Base-by-base conservation (phyloP, 2,329 filamentous ascomycete species). In the Sclerotinia spermophila region DNA sequence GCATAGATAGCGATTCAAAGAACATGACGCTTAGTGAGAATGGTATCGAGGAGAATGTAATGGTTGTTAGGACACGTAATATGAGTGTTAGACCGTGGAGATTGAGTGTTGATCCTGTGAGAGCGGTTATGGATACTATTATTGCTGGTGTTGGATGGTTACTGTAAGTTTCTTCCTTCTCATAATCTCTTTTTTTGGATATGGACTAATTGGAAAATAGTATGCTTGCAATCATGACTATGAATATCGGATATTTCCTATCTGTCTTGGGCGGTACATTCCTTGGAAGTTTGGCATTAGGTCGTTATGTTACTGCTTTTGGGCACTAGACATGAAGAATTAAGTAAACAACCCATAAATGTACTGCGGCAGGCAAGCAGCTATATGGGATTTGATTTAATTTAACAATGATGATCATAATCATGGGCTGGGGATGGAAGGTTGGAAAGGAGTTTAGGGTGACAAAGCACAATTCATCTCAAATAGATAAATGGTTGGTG, bases 191-290 rank as follows among this genome's bases (percentile, higher is more conserved):
- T 17, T 21, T 7, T 1, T 45, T 76, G 68, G 74, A 8, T 72
- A 67, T 67, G 27, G 19, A 53, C 62, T 65, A 53, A 65, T 40
- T 21, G 5, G 4, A 30, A 17, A 66, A 27, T 76, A 97, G 94
- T 72, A 97, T 97, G 94, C 83, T 97, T 82, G 92, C 92, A 21
- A 91, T 96, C 78, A 97, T 96, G 93, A 94, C 92, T 1, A 88
- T 93, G 83, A 96, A 96, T 76, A 86, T 95, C 24, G 93, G 92
- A 19, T 96, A 96, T 79, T 95, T 95, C 79, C 81, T 93, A 69
- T 94, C 92, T 0, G 86, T 94, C n/a, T 84, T 96, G 17, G 90
- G 84, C 6, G 91, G 91, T 21, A 87, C 91, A 2, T 97, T 98
- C 78, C 79, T 96, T n/a, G 95, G 95, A 35, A 96, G 96, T 79